These are phyloP conservation scores for Ceratobasidium papillatum DNA, from an alignment of 1,284 basidiomycete species.

Conservation along the genomic window DNA sequence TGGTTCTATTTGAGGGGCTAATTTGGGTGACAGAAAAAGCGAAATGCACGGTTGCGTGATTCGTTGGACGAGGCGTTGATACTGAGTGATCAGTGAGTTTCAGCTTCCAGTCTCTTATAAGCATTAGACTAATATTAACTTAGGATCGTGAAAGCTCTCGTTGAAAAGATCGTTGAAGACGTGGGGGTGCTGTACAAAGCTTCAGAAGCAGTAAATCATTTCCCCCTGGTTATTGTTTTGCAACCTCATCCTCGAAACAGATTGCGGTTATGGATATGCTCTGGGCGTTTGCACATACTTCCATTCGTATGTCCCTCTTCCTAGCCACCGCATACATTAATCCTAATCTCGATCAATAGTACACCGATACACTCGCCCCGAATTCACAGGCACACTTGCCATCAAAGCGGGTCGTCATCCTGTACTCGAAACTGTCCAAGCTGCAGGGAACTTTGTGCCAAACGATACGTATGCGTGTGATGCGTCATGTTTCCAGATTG, in stretches of 20 bases:
- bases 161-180: slow-evolving; percentile 68
- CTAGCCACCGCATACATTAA: not conserved
- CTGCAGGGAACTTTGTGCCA: slow-evolving; percentile 73
- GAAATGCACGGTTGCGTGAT: slow-evolving; percentile 85
- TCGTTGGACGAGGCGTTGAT: slow-evolving; percentile 82
- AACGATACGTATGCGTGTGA: slow-evolving; percentile 90
- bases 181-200: slow-evolving; percentile 83
- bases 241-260: slow-evolving; percentile 52
- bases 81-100: slow-evolving; percentile 74
- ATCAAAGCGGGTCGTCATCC: slow-evolving; percentile 88
- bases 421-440: slow-evolving; percentile 78
- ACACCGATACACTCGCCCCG: slow-evolving; percentile 81
- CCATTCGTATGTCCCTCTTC: slow-evolving; percentile 65
- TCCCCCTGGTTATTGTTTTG: not conserved
- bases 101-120: not conserved
- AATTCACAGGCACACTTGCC: slow-evolving; percentile 85
- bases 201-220: slow-evolving; percentile 79
- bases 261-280: slow-evolving; percentile 86
- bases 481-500: slow-evolving; percentile 83
- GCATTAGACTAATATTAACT: not conserved
- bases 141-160: slow-evolving; percentile 78
- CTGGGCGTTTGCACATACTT: slow-evolving; percentile 82
- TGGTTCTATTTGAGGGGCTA: not conserved
- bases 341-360: slow-evolving; percentile 57
- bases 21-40: slow-evolving; percentile 68